phyloP scores from a whole-genome alignment of 2,329 filamentous ascomycete genomes.

The Fusarium nisikadoi region DNA sequence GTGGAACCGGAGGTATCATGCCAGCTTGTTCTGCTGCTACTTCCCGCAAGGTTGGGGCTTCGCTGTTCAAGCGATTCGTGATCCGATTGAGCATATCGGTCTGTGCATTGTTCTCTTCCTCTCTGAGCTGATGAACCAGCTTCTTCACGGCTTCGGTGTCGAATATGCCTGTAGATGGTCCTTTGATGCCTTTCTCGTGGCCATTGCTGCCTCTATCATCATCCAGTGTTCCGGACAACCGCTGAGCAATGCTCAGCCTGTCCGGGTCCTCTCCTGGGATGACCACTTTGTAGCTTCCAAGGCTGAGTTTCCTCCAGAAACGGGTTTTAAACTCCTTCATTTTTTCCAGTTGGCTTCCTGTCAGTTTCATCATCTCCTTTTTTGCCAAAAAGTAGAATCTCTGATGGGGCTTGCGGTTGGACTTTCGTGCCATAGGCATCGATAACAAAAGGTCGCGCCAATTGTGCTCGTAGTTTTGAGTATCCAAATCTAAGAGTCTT shows the following conservation, averaged over 20 bases:
- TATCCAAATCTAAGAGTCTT: constrained; percentile 17
- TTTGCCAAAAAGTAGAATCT: constrained; percentile 37
- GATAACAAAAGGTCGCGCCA: constrained; percentile 40
- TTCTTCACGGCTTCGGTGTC: constrained; percentile 2
- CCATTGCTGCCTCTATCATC: constrained; percentile 6
- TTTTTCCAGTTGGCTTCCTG: constrained; percentile 8
- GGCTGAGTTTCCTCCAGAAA: constrained; percentile 14
- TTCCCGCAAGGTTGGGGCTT: constrained; percentile 5
- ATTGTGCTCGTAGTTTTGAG: background rate
- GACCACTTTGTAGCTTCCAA: constrained; percentile 33
- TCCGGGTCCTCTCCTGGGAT: constrained; percentile 17
- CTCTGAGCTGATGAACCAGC: background rate
- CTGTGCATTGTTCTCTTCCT: constrained; percentile 1
- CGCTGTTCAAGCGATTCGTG: background rate
- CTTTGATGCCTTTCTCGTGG: background rate
- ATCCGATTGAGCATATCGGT: constrained; percentile 2
- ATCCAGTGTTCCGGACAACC: constrained; percentile 33
- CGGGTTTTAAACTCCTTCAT: constrained; percentile 26
- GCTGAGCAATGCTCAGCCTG: constrained; percentile 30
- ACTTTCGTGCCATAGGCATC: constrained; percentile 41
- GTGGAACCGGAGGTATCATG: background rate
- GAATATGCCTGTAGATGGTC: constrained; percentile 33
- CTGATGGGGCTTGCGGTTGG: constrained; percentile 27
- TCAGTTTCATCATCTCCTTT: constrained; percentile 35
- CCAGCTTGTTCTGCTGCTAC: constrained; percentile 16